Base-by-base conservation (phyloP, 345 rosid genomes). In the Rhodamnia argentea region DNA sequence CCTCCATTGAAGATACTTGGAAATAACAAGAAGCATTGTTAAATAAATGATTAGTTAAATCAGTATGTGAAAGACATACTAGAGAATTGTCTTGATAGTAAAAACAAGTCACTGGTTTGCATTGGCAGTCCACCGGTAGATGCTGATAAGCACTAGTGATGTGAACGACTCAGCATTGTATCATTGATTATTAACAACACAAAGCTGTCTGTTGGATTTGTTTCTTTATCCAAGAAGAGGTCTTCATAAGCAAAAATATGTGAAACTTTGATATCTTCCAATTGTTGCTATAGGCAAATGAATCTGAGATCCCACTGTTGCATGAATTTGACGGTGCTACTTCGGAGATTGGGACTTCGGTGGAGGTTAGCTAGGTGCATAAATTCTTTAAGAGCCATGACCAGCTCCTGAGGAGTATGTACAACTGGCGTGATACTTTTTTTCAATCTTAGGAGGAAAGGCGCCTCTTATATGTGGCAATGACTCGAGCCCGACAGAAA, bases 401-500 rank as follows among this genome's bases (percentile, higher is more conserved):
- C 51, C 85, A 83, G 54, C 52, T 59, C 50, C 11, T 82, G 56
- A 82, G 7, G 24, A 29, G 42, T 53, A 59, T 52, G 58, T 44
- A 83, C 44, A 24, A 56, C n/a, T 83, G 47, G 37, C 16, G 37
- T 27, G 13, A 44, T 53, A 42, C 26, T 14, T 44, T 85, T 57
- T 86, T 86, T 86, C 32, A 83, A 86, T 70, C 81, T 81, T 87
- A 97, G 99, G 99, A 97, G 91, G 99, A 97, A 87, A 89, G 99
- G 29, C 98, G 97, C 82, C 92, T 97, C 59, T 82, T 97, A 26
- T 96, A 96, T 89, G 99, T 97, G 58, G 99, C 99, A 89, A 95
- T 97, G 98, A 97, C 98, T 84, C 97, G 98, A 90, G 98, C 99
- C 86, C 93, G 98, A 83, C 93, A 90, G 91, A 94, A 93, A 86